Conservation (phyloP, 495 filamentous ascomycete species). For the Penicillium dipodomyicola region DNA sequence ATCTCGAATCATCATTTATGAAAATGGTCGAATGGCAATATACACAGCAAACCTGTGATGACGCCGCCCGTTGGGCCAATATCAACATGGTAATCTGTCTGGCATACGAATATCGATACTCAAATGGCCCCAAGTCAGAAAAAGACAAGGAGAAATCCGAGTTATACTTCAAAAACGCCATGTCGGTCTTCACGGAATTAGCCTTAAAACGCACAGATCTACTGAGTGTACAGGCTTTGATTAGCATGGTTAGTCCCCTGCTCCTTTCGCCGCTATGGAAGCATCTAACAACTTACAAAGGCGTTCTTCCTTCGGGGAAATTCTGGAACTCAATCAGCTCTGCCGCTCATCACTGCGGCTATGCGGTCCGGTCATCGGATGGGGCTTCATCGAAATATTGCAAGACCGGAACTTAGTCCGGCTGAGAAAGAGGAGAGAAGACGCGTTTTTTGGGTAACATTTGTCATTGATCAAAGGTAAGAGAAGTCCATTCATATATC, state of each 20-base stretch:
- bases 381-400: conserved; percentile 88
- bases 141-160: conserved; percentile 89
- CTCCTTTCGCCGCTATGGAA: background rate
- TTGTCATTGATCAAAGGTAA: conserved; percentile 88
- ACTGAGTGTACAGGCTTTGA: conserved; percentile 85
- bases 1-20: conserved; percentile 95
- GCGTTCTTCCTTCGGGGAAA: conserved; percentile 92
- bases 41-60: conserved; percentile 83
- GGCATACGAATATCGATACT: conserved; percentile 82
- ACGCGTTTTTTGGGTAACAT: conserved; percentile 96
- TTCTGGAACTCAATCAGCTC: conserved; percentile 85
- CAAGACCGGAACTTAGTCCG: conserved; percentile 76
- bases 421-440: conserved; percentile 89
- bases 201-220: conserved; percentile 92
- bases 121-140: conserved; percentile 79
- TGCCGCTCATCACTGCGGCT: conserved; percentile 86
- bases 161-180: conserved; percentile 92
- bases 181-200: conserved; percentile 84
- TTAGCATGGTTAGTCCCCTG: conserved; percentile 68
- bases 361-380: conserved; percentile 88
- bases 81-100: conserved; percentile 90
- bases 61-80: conserved; percentile 94
- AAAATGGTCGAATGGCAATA: conserved; percentile 92
- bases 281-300: conserved; percentile 30
- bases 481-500: background rate